Percentiles rank a stretch among this genome's conserved stretches.
These are phyloP conservation scores for Saccharomyces hybrid DNA, from an alignment of 1,139 yeast species.

Conservation along the genomic window DNA sequence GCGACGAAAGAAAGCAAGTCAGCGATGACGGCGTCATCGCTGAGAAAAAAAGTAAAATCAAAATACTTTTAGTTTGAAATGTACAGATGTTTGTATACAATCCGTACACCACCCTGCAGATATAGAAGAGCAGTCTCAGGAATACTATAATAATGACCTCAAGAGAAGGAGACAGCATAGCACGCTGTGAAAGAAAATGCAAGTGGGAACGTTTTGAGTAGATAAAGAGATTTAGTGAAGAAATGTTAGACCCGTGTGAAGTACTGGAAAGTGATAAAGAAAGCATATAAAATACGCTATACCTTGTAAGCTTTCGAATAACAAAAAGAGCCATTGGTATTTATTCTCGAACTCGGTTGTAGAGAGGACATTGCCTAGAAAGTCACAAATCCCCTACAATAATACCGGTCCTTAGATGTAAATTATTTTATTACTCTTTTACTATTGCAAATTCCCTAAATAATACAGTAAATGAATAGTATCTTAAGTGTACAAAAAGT, in stretches of 20 bases:
- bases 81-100: neutral
- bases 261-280: neutral
- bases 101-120: neutral
- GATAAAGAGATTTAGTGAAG: neutral
- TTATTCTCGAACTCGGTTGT: constrained; percentile 26
- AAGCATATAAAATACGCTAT: neutral
- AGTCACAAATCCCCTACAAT: constrained; percentile 23
- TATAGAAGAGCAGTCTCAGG: neutral
- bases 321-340: constrained; percentile 1
- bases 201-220: neutral
- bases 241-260: neutral
- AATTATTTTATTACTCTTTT: neutral
- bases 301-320: constrained; percentile 2
- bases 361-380: constrained; percentile 26
- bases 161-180: neutral
- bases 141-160: neutral
- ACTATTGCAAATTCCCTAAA: constrained; percentile 16
- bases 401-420: constrained; percentile 29
- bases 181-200: neutral
- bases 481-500: too few relatives aligned
- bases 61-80: neutral
- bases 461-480: neutral
- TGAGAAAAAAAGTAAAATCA: neutral
- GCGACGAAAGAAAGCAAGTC: neutral
- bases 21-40: too few relatives aligned